Evolutionary conservation across 352 stramenopile species (phyloP), one percentile per base, ranked within the genome.

Genomic region (Globisporangium okanoganense): DNA sequence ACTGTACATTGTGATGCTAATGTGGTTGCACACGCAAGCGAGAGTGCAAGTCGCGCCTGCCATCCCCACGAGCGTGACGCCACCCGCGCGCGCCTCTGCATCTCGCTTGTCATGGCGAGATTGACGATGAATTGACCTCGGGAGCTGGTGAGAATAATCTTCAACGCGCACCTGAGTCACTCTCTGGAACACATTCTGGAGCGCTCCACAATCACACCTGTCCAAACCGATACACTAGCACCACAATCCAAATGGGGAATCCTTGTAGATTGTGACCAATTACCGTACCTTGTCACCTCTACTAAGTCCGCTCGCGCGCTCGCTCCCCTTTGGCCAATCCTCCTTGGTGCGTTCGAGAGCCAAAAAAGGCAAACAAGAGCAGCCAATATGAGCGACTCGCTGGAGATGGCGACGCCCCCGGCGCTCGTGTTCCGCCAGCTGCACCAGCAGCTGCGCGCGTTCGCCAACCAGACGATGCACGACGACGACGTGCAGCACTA

Each of bases 361-460:
- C 20, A 45, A 59, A 29, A 18, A 58, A 18, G 18, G 33, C 24
- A 24, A 38, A 47, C 27, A 53, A 62, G 33, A 58, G 52, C 20
- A 56, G 59, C n/a, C 52, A 27, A 6, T 3, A 44, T 83, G 54
- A 60, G 56, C 44, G 62, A 68, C 33, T 43, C 67, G 62, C 62
- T 73, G 57, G 67, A 70, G 69, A 68, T 92, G 55, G 58, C 72
- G 36, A 66, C 87, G 43, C 77, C 80, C 67, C 82, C 82, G 44
- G 58, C 72, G 69, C 77, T 92, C 70, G 73, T 69, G 48, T 90
- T 86, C 72, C 78, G 82, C 49, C 73, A 79, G 74, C 72, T 92
- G 62, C 79, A 90, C 55, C 78, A 89, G 51, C 78, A 92, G 47
- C 73, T 92, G 45, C 71, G 83, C 54, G 69, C 71, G 56, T 90